A percentile compares a stretch with the other conserved stretches of the same genome.
Conservation (phyloP, 1,284 basidiomycete genomes). For the Austropuccinia psidii region DNA sequence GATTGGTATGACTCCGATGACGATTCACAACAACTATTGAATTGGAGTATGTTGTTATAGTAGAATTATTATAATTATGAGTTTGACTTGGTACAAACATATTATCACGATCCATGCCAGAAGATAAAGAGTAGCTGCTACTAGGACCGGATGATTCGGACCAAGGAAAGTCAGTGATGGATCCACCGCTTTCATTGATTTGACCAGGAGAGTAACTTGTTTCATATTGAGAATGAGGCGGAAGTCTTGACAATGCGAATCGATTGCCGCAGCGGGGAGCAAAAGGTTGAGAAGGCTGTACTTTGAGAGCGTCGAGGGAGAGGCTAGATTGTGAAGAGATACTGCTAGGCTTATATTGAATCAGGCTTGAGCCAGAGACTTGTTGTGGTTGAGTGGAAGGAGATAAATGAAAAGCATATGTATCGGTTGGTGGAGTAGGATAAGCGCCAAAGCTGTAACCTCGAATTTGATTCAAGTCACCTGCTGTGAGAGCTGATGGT, state of each 20-base stretch:
- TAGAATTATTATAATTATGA: background rate
- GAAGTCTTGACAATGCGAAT: background rate
- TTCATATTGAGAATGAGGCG: slow-evolving; percentile 4
- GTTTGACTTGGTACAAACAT: slow-evolving; percentile 2
- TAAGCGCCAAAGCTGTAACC: slow-evolving; percentile 27
- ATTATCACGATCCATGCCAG: background rate
- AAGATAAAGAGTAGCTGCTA: background rate
- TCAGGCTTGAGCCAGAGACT: background rate
- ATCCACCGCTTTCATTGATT: background rate
- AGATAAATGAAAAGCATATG: background rate
- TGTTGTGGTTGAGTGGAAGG: background rate
- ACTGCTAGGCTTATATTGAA: background rate
- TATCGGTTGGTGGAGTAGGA: slow-evolving; percentile 1
- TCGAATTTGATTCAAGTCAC: background rate
- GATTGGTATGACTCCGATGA: slow-evolving; percentile 22
- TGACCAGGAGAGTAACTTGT: background rate
- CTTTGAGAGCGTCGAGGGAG: slow-evolving; percentile 4
- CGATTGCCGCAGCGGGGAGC: too few relatives aligned
- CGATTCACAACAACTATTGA: background rate
- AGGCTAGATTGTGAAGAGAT: slow-evolving; percentile 6
- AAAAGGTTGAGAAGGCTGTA: too few relatives aligned
- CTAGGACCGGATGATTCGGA: slow-evolving; percentile 14
- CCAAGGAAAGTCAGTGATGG: slow-evolving; percentile 5
- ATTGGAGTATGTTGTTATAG: background rate
- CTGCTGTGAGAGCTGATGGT: background rate